Conservation (phyloP, 192 early-diverging fungal species). For the Lobulomyces angularis region DNA sequence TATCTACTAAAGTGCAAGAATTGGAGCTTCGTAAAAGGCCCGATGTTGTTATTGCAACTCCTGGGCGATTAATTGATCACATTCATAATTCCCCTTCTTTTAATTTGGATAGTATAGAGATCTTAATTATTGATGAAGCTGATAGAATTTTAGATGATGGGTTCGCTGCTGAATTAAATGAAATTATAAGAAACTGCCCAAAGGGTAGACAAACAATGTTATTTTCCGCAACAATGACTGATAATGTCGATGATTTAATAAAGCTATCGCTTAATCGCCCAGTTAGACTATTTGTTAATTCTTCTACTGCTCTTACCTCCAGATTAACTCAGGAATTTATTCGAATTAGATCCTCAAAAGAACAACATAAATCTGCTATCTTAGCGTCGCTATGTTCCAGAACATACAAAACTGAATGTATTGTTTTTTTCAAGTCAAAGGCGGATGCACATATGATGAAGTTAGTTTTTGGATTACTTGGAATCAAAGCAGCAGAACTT, state of each 20-base stretch:
- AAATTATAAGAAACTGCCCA: constrained; percentile 84
- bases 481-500: constrained; percentile 76
- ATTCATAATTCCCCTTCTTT: constrained; percentile 85
- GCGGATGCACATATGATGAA: constrained; percentile 96
- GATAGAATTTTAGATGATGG: constrained; percentile 98
- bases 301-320: constrained; percentile 59
- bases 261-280: constrained; percentile 83
- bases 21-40: constrained; percentile 71
- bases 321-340: constrained; percentile 91
- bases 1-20: constrained; percentile 78
- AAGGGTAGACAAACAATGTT: constrained; percentile 90
- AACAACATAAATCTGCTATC: constrained; percentile 76
- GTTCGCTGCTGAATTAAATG: constrained; percentile 86
- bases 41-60: constrained; percentile 93
- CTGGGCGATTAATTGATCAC: constrained; percentile 96
- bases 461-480: constrained; percentile 84
- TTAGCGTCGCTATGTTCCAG: constrained; percentile 71
- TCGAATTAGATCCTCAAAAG: constrained; percentile 72
- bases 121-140: constrained; percentile 97
- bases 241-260: constrained; percentile 90
- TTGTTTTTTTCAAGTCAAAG: constrained; percentile 93
- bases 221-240: constrained; percentile 99
- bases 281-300: constrained; percentile 80
- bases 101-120: constrained; percentile 77
- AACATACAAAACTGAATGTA: constrained; percentile 63